Percentiles rank a stretch among this genome's conserved stretches.
Conservation (phyloP, 148 eudicot genomes). For the Suaeda aralocaspica region DNA sequence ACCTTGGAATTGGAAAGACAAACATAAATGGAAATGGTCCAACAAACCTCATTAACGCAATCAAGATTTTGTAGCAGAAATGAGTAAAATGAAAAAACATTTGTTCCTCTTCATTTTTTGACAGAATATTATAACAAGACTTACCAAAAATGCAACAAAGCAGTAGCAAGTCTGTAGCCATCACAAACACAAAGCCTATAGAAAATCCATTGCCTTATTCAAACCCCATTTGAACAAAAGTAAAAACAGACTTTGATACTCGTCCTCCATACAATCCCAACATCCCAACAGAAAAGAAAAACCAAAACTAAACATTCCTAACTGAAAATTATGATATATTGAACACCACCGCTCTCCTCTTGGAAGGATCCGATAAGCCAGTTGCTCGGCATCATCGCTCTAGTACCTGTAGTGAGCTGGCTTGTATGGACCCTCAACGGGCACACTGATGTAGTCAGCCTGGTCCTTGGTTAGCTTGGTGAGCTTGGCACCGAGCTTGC, state of each 20-base stretch:
- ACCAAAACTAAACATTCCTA: slow-evolving; percentile 2
- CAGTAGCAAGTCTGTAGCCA: slow-evolving; percentile 22
- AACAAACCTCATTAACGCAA: neutral
- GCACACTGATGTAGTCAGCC: slow-evolving; percentile 81
- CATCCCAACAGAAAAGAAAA: slow-evolving; percentile 9
- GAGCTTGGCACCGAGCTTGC: slow-evolving; percentile 88
- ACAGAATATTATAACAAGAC: slow-evolving; percentile 17
- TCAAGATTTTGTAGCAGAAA: neutral
- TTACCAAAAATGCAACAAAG: neutral
- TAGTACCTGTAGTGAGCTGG: slow-evolving; percentile 90
- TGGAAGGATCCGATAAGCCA: neutral
- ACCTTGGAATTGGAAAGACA: neutral
- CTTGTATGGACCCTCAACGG: slow-evolving; percentile 94
- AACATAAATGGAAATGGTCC: too few species aligned
- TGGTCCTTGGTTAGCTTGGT: slow-evolving; percentile 89
- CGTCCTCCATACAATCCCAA: slow-evolving; percentile 6
- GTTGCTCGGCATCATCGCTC: slow-evolving; percentile 9
- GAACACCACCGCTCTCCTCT: neutral
- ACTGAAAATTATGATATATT: neutral
- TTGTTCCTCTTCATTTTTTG: slow-evolving; percentile 25
- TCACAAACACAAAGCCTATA: slow-evolving; percentile 19
- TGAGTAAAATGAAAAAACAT: slow-evolving; percentile 16
- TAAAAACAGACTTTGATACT: slow-evolving; percentile 20
- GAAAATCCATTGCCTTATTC: slow-evolving; percentile 8
- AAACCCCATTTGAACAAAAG: slow-evolving; percentile 13